phyloP scores from a whole-genome alignment of 148 eudicot genomes.

The Nyssa sinensis region DNA sequence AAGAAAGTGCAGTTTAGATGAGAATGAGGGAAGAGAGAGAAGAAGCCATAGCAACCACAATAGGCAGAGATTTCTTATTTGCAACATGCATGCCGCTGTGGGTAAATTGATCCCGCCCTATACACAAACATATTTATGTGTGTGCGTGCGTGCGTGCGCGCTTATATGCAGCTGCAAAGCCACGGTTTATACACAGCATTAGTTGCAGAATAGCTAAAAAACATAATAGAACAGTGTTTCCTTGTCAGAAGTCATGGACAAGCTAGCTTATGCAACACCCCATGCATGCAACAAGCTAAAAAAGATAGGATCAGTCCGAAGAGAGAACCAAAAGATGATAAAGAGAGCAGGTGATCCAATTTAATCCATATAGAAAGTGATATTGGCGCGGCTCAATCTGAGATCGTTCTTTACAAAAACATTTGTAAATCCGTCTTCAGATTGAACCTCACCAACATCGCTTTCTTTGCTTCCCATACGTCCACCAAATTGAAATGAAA shows the following conservation, averaged over 20 bases:
- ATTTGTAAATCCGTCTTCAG: slow-evolving; percentile 77
- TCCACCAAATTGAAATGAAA: background rate
- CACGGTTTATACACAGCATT: too few species aligned
- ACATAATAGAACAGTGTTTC: too few species aligned
- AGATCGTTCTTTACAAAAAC: slow-evolving; percentile 55
- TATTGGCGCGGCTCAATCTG: slow-evolving; percentile 99
- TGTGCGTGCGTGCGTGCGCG: background rate
- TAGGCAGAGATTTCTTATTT: too few species aligned
- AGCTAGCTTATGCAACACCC: too few species aligned
- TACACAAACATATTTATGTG: background rate
- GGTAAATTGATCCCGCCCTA: too few species aligned
- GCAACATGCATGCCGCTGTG: too few species aligned
- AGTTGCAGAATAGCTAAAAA: too few species aligned
- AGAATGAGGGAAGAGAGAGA: background rate
- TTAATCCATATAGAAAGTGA: slow-evolving; percentile 49
- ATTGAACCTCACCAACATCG: slow-evolving; percentile 99
- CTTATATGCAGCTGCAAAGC: too few species aligned
- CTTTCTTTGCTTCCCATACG: slow-evolving; percentile 30
- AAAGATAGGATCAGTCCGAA: background rate
- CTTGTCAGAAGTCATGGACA: too few species aligned
- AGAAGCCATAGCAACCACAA: too few species aligned
- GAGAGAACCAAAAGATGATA: background rate
- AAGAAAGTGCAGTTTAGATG: background rate
- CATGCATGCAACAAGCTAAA: background rate
- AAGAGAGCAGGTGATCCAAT: background rate